Evolutionary conservation across 2,329 filamentous ascomycete genomes (phyloP), one percentile per base, ranked within the genome.

Genomic region (Cryphonectria carpinicola): DNA sequence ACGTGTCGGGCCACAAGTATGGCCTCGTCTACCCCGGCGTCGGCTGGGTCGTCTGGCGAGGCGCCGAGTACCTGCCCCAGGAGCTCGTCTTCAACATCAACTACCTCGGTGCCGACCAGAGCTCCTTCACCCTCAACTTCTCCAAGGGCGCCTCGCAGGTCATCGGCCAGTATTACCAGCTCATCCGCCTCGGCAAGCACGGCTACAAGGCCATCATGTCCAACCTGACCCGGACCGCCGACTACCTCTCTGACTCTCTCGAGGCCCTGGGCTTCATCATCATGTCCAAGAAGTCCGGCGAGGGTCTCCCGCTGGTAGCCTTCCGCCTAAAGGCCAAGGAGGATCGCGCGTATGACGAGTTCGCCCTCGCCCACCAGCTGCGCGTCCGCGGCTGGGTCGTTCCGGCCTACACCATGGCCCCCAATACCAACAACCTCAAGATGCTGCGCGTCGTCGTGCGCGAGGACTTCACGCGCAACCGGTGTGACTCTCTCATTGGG

Each of bases 1-100:
- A 98, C 78, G 92, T 94, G 22, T 97, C 94, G 0, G 95, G 95
- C 25, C 95, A 98, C 86, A 98, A 98, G 84, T 71, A 72, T 35
- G 71, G 71, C 7, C 82, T 88, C 28, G 83, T 95, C 63, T 97
- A 97, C 79, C 93, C 94, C 0, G 95, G 95, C 80, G 93, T 98
- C 19, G 95, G 95, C 71, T 98, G 95, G 95, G 90, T 95, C 14
- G 86, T 98, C 74, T 98, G 95, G 94, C 90, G 95, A 64, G 88
- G 90, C 54, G 88, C 93, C 66, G 91, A 96, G 80, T 96, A 87
- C 82, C 87, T 97, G 3, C 95, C 95, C 10, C 87, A 95, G 79
- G 95, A 98, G 78, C 90, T 98, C 32, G 94, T 98, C 77, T 98
- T 98, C 89, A 98, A 97, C 87, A 98, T 98, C 88, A 98, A 98